Evolutionary conservation across 1,139 yeast genomes (phyloP), one percentile per base, ranked within the genome.

Genomic region (Wickerhamomyces sp.): DNA sequence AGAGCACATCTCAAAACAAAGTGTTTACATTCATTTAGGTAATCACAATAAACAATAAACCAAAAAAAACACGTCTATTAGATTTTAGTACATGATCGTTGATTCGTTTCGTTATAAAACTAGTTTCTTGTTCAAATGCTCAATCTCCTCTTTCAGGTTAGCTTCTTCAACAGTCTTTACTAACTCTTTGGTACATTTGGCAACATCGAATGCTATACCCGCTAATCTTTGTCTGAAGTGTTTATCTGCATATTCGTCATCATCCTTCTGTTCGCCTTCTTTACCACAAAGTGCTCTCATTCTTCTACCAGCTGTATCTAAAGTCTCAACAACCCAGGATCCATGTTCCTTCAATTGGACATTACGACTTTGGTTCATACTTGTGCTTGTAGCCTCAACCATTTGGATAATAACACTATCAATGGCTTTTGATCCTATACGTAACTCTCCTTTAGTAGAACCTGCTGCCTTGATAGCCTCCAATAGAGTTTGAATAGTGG

Each of bases 91-190:
- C n/a, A n/a, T n/a, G n/a, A n/a, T n/a, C n/a, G n/a, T n/a, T n/a
- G n/a, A n/a, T n/a, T n/a, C n/a, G n/a, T n/a, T n/a, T n/a, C n/a
- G n/a, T n/a, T n/a, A 45, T 26, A 40, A 42, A 21, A 33, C 41
- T 25, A 65, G 48, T 42, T 60, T 60, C 9, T 68, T 59, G 46
- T 66, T 65, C 47, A 67, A 52, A 42, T 58, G 65, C 22, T 59
- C 69, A 40, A 85, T 82, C 53, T 86, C 95, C 52, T 82, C 90
- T 54, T 84, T 84, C 54, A 89, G 68, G 57, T 92, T 84, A 21
- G 95, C 96, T 58, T 89, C 97, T 60, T 90, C 97, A 7, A 90
- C 96, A 2, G 96, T 85, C 67, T 89, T 90, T 27, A 90, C 97
- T 59, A 90, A 74, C 61, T 90, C 97, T 60, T 90, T 90, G 12